Evolutionary conservation across 768 basidiomycete genomes (phyloP).

Genomic region (Agrocybe pediades): DNA sequence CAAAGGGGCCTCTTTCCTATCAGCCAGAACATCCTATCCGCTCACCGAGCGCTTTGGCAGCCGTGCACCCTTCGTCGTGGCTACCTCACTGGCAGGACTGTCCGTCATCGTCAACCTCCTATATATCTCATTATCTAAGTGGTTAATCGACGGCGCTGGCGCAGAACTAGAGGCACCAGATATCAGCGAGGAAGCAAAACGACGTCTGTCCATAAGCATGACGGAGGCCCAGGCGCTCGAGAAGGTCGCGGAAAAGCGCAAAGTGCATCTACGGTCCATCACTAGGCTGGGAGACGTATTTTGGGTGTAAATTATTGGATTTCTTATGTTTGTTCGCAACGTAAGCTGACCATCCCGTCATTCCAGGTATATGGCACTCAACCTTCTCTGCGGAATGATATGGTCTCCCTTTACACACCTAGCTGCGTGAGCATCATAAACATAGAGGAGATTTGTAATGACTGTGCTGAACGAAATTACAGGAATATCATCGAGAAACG

Average conservation of each 20-base stretch:
- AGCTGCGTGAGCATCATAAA: conserved; percentile 54
- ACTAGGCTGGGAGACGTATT: conserved; percentile 73
- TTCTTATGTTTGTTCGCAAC: background rate
- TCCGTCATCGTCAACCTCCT: conserved; percentile 71
- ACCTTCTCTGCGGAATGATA: conserved; percentile 72
- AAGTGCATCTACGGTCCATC: conserved; percentile 61
- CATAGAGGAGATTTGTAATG: background rate
- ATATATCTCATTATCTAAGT: conserved; percentile 64
- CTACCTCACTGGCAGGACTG: conserved; percentile 61
- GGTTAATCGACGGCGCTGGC: conserved; percentile 62
- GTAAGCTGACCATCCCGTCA: too few relatives aligned
- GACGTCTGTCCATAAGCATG: conserved; percentile 39
- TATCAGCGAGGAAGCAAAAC: conserved; percentile 53
- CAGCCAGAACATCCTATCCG: conserved; percentile 75
- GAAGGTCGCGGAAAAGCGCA: conserved; percentile 65
- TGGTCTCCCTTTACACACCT: conserved; percentile 83
- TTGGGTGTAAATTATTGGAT: conserved; percentile 58
- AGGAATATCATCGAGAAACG: conserved; percentile 77
- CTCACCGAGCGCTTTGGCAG: conserved; percentile 68
- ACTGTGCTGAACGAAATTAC: conserved; percentile 6
- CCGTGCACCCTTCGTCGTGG: conserved; percentile 74
- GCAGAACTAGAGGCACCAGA: conserved; percentile 68
- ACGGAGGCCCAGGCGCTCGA: conserved; percentile 65
- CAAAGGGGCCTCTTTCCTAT: conserved; percentile 75
- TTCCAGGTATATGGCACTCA: conserved; percentile 70